Base-by-base conservation (phyloP, 352 stramenopile genomes). In the Pythium coloratum region DNA sequence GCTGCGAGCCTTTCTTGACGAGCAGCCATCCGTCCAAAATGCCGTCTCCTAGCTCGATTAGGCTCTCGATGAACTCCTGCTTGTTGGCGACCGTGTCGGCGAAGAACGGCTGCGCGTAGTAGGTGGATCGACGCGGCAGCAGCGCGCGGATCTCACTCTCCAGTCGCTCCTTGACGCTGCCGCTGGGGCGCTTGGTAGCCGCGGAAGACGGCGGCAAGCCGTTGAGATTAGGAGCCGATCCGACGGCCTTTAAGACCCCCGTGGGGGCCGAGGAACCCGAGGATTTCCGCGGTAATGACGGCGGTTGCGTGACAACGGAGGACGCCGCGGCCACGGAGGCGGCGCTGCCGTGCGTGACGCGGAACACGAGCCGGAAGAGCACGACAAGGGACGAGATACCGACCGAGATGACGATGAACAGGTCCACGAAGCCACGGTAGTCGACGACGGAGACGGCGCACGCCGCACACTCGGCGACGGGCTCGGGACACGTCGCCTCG, bases 91-190 rank as follows among this genome's bases (percentile, higher is more conserved):
- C 62, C 46, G 82, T 81, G 62, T 93, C 84, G 7, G 84, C 79
- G 53, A 93, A 90, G 75, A 93, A 93, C 24, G 84, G 84, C 75
- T 86, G 76, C 61, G 80, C 67, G 67, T 91, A 93, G 75, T 93
- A 93, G 69, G 84, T 81, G 34, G 82, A 91, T 13, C 77, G 78
- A 0, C 73, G 73, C 28, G 87, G 86, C 51, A 91, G 65, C 13
- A 84, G 64, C 46, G 75, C 57, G 54, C 79, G 79, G 51, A 84
- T 89, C 67, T 91, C 82, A 40, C 69, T 64, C 54, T 91, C 83
- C 30, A 91, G 65, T 4, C 83, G 83, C 54, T 91, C 76, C 47
- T 86, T 87, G 18, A 89, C 78, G 56, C 80, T 84, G 53, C 53
- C 53, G 40, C 51, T 40, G 58, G 56, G 55, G 16, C 62, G 61